Base-by-base conservation (phyloP, 495 filamentous ascomycete genomes). In the Penicillium macrosclerotiorum region DNA sequence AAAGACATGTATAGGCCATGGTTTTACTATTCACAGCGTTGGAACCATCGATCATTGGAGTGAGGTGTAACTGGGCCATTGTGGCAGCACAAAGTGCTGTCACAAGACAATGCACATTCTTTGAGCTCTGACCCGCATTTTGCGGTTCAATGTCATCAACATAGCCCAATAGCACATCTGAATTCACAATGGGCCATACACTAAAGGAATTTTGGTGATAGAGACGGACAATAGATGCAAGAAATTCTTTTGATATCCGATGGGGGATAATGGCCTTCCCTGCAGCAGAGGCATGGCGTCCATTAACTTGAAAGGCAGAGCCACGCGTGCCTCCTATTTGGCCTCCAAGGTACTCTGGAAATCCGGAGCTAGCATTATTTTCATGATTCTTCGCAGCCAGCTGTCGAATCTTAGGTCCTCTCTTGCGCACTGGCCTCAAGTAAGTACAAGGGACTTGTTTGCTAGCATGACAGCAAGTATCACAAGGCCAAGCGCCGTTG, bases 51-150 rank as follows among this genome's bases (percentile, higher is more conserved):
- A 18, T 14, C 2, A 61, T 18, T 5, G 61, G 59, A 1, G 42
- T 34, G 8, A 67, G 50, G 11, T 67, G 52, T 41, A 65, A 33
- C 37, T 67, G 64, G 9, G 64, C 59, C 56, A 67, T 65, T 5
- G 64, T 64, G 8, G 64, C 64, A 1, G 64, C 61, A 26, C 56
- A 67, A 22, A 67, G 52, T 3, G 64, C 64, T 19, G 55, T 54
- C 1, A 42, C 47, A 17, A 63, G 48, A 47, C 57, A 59, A 8
- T 49, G 36, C 8, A 50, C 37, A 9, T 43, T 51, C 6, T 42
- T 41, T 2, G 42, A 37, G 8, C 42, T 17, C 5, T 42, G n/a
- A 0, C n/a, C 29, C 20, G 17, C 32, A 9, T 20, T 38, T 12
- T 49, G 42, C 3, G 39, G 40, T 4, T 51, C 25, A 11, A 58